phyloP scores from a whole-genome alignment of 768 basidiomycete genomes.

The Hortiboletus flavorubellus region DNA sequence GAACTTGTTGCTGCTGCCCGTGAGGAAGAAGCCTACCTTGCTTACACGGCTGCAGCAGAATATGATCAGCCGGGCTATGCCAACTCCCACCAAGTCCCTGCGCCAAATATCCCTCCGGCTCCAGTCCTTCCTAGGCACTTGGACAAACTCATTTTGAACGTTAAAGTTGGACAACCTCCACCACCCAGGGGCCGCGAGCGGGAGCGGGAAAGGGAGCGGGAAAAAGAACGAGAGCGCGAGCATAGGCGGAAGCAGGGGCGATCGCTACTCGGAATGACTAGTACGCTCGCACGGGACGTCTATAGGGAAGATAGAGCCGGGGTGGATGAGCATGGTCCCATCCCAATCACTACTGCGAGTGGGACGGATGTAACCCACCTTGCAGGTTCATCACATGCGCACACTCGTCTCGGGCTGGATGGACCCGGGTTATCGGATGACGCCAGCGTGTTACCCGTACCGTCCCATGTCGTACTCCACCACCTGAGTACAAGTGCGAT shows the following conservation, averaged over 20 bases:
- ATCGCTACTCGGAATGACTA: conserved; percentile 35
- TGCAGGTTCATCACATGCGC: conserved; percentile 18
- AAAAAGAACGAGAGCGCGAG: conserved; percentile 32
- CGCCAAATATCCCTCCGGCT: conserved; percentile 83
- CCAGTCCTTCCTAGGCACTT: conserved; percentile 86
- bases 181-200: conserved; percentile 32
- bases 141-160: conserved; percentile 90
- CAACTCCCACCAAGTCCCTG: conserved; percentile 46
- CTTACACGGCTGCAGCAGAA: conserved; percentile 29
- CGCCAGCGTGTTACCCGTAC: conserved; percentile 86
- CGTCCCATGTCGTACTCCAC: conserved; percentile 90
- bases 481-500: conserved; percentile 96
- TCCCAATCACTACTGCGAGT: conserved; percentile 38
- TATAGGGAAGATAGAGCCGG: conserved; percentile 21
- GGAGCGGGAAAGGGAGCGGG: conserved; percentile 35
- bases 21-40: conserved; percentile 79
- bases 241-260: conserved; percentile 31
- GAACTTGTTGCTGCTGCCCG: conserved; percentile 76
- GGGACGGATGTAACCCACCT: conserved; percentile 38
- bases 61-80: conserved; percentile 32
- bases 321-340: conserved; percentile 23
- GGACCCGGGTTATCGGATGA: conserved; percentile 69
- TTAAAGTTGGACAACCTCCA: conserved; percentile 33
- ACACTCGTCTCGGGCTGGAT: conserved; percentile 35
- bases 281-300: conserved; percentile 30